Conservation (phyloP, 768 basidiomycete species). For the Collybiopsis luxurians region DNA sequence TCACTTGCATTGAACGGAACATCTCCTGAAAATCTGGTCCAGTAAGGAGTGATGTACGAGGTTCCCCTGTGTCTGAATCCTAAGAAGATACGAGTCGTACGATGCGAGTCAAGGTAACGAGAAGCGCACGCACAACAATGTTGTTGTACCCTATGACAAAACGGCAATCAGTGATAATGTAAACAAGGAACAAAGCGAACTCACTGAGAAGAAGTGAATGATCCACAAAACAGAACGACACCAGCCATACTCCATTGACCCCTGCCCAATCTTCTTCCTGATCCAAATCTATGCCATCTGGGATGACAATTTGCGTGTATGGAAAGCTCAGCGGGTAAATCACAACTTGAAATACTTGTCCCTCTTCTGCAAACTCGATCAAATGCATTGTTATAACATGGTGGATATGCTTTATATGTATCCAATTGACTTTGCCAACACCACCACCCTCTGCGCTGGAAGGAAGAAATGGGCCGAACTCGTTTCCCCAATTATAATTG, state of each 20-base stretch:
- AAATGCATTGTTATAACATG: constrained; percentile 56
- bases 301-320: constrained; percentile 50
- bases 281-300: constrained; percentile 32
- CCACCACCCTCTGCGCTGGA: constrained; percentile 22
- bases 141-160: constrained; percentile 47
- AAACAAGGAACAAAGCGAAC: constrained; percentile 17
- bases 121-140: not conserved
- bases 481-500: constrained; percentile 47
- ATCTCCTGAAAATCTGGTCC: constrained; percentile 49
- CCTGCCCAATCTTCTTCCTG: constrained; percentile 54
- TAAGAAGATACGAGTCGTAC: constrained; percentile 11
- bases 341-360: constrained; percentile 26
- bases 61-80: constrained; percentile 26
- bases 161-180: not conserved
- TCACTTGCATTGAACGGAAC: constrained; percentile 46
- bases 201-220: constrained; percentile 63
- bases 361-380: constrained; percentile 34
- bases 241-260: constrained; percentile 55
- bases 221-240: constrained; percentile 68
- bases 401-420: constrained; percentile 52
- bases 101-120: too few species aligned
- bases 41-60: constrained; percentile 49
- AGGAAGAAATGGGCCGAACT: constrained; percentile 55
- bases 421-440: constrained; percentile 55
- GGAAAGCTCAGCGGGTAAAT: constrained; percentile 51